These are phyloP conservation scores for Fusarium nematophilum DNA, from an alignment of 2,329 filamentous ascomycete species.

Conservation along the genomic window DNA sequence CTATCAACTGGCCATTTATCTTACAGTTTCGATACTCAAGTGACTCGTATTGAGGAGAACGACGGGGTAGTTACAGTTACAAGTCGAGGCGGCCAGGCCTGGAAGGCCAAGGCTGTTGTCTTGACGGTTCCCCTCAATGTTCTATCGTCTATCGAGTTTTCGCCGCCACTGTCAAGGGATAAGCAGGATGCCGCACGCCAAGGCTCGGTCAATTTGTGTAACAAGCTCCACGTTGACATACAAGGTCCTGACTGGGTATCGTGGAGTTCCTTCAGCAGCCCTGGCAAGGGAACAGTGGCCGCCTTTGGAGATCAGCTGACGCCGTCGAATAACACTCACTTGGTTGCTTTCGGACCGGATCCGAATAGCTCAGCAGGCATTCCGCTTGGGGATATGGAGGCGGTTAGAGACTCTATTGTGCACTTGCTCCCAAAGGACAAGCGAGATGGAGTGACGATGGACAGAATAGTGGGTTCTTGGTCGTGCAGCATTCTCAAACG, in stretches of 20 bases:
- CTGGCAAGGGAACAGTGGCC: conserved; percentile 3
- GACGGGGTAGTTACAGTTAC: not conserved
- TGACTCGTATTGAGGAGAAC: not conserved
- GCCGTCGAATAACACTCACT: conserved; percentile 4
- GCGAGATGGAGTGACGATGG: not conserved
- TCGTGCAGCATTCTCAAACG: not conserved
- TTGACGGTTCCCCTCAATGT: conserved; percentile 20
- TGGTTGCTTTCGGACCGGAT: conserved; percentile 21
- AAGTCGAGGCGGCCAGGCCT: conserved; percentile 2
- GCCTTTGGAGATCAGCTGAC: conserved; percentile 17
- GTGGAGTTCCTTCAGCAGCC: conserved; percentile 1
- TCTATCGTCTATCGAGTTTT: conserved; percentile 8
- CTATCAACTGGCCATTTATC: conserved; percentile 10
- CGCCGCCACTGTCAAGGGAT: conserved; percentile 2
- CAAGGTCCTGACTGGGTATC: conserved; percentile 10
- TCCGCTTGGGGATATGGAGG: not conserved
- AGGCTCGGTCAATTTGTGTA: conserved; percentile 7
- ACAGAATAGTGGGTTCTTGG: conserved; percentile 6
- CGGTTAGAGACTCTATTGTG: not conserved
- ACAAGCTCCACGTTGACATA: conserved; percentile 16
- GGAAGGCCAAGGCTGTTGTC: conserved; percentile 8
- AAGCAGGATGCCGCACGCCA: conserved; percentile 2
- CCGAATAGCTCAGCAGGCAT: not conserved
- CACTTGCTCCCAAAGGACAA: conserved; percentile 6
- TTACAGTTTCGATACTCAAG: conserved; percentile 7